Base-by-base conservation (phyloP, 495 filamentous ascomycete genomes). In the Halenospora varia region DNA sequence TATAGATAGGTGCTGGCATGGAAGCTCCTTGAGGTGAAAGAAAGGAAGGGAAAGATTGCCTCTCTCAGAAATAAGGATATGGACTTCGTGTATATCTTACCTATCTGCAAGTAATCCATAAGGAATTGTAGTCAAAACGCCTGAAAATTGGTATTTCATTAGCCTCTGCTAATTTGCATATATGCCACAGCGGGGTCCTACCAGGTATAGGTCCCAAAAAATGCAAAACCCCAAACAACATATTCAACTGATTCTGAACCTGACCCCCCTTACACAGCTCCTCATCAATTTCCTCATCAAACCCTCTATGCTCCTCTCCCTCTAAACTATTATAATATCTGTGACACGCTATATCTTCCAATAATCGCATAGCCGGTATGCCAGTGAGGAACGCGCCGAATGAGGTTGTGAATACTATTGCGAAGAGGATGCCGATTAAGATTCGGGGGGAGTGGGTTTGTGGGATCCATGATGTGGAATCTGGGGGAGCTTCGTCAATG, bases 41-140 rank as follows among this genome's bases (percentile, higher is more conserved):
- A 40, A 25, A 44, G 9, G 51, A 10, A 35, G 17, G 10, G 26
- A 24, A 29, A 40, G 17, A 24, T 1, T 42, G n/a, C n/a, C n/a
- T n/a, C n/a, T n/a, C n/a, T n/a, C n/a, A n/a, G n/a, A n/a, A n/a
- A n/a, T n/a, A 46, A 26, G 39, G 42, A 35, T 23, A 51, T 6
- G 42, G 35, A 48, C 3, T 50, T 55, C n/a, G 42, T 13, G 11
- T 20, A 44, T 41, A 10, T 20, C 68, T 65, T 73, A 75, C 42
- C 69, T 77, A 64, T 73, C 69, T 13, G 68, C 60, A 1, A 74
- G 61, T 18, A 73, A 60, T 22, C 72, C 68, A 60, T 65, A 73
- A 0, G 68, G 69, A 2, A 73, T 47, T 8, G 67, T 70, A 3
- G 76, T 51, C 0, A 71, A 6, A 19, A 79, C 54, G 3, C 61